Evolutionary conservation across 2,329 filamentous ascomycete species (phyloP), one percentile per base, ranked within the genome.

Genomic region (Cercospora sp.): DNA sequence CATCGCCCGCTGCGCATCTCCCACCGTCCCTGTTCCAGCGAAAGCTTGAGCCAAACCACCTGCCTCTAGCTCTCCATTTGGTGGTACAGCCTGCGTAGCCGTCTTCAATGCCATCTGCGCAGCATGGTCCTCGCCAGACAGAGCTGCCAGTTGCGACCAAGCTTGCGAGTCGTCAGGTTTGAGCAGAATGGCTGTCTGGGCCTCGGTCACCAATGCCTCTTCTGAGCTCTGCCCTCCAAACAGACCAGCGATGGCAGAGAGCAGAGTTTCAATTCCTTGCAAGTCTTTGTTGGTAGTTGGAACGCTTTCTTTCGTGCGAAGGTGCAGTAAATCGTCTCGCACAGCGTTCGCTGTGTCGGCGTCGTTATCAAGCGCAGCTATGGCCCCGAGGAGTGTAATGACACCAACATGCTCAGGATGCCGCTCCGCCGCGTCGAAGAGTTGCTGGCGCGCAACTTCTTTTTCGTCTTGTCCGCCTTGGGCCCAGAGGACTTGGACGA

Each of bases 401-500:
- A 93, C 90, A 70, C 90, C 90, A 1, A 96, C 87, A 72, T 98
- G 93, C 1, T 89, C 87, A 0, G 92, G 87, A 60, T 91, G 82
- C 61, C 83, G 85, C 73, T 94, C 92, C 12, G 97, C 89, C 39
- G 91, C 89, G 13, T 89, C 89, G 75, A 97, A 94, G 0, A 99
- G 85, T 70, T 92, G 87, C 63, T 91, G 89, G 3, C 93, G 87
- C 16, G 94, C 94, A 69, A 91, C 88, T 60, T 90, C 87, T 58
- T 90, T 88, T 65, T 94, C 91, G 0, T 89, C 85, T 6, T 90
- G 87, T 0, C 89, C 88, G 8, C 92, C 93, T 71, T 92, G 93
- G 0, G 94, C 94, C 94, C 95, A 99, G 0, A 98, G 85, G 0
- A 98, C 91, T 79, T 98, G 93, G 0, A 94, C 91, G 12, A 98